Evolutionary conservation across 2,329 filamentous ascomycete species (phyloP), one percentile per base, ranked within the genome.

Genomic region (Colletotrichum sp.): DNA sequence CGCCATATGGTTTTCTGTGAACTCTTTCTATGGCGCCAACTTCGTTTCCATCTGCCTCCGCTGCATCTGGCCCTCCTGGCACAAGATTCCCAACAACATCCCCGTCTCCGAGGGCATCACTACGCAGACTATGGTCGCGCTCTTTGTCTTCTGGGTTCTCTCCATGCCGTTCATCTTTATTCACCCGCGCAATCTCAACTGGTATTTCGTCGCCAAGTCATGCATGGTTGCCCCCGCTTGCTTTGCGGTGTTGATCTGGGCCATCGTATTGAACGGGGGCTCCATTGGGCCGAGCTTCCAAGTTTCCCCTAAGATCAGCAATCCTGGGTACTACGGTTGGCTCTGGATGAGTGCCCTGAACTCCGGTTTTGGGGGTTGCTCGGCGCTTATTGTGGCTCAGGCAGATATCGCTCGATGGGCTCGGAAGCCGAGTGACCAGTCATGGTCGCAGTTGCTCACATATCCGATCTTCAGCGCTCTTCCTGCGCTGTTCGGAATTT

Each of bases 31-130:
- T 30, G 68, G 59, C 26, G 68, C 49, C 49, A 55, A 81, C 55
- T 80, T 81, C 60, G 78, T 81, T 49, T 79, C 79, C 7, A 78
- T 81, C 55, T 81, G 80, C 63, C 76, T 81, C 8, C 78, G 80
- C 7, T 81, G 80, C 65, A 80, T 80, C 24, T 81, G 80, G 30
- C 78, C 80, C 5, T 74, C 78, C 59, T 81, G 80, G 80, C 73
- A 63, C 9, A 78, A 60, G 16, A 75, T 82, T 39, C 79, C 74
- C 18, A 81, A 82, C 71, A 71, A 67, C 9, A 80, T 82, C 30
- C 80, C 81, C 4, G 77, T 76, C 12, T 76, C 68, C 44, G 80
- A 80, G 60, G 65, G 78, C 28, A 81, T 82, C 55, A 81, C 80
- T 5, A 79, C 78, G 2, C 78, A 81, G 67, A 76, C 70, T 21